These are phyloP conservation scores for Fusarium avenaceum DNA, from an alignment of 2,329 filamentous ascomycete genomes.

Conservation along the genomic window DNA sequence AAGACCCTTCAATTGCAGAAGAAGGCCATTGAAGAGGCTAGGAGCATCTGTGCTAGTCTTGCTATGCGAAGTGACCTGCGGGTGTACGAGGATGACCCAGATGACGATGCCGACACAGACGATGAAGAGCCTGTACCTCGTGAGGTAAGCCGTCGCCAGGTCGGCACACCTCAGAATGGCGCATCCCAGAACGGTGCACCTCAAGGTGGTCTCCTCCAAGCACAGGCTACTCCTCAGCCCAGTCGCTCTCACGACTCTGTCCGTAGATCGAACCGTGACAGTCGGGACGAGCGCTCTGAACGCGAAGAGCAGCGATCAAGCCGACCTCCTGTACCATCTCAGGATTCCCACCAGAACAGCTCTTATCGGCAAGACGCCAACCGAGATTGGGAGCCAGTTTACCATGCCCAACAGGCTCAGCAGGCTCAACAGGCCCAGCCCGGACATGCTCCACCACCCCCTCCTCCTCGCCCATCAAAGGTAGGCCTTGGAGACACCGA, in stretches of 20 bases:
- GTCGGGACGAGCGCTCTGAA: slow-evolving; percentile 43
- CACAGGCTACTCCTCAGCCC: slow-evolving; percentile 29
- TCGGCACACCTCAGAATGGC: slow-evolving; percentile 35
- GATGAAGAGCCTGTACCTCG: slow-evolving; percentile 48
- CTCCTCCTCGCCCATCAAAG: slow-evolving; percentile 56
- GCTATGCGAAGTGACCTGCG: slow-evolving; percentile 67
- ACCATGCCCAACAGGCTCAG: slow-evolving; percentile 31
- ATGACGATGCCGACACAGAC: slow-evolving; percentile 51
- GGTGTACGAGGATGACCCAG: slow-evolving; percentile 55
- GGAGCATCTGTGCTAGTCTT: slow-evolving; percentile 63
- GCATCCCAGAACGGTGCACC: slow-evolving; percentile 29
- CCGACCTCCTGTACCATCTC: slow-evolving; percentile 38
- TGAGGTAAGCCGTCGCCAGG: slow-evolving; percentile 36
- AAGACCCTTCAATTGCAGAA: slow-evolving; percentile 63
- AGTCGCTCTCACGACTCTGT: slow-evolving; percentile 40
- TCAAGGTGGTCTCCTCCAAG: slow-evolving; percentile 35
- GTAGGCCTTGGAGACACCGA: slow-evolving; percentile 54
- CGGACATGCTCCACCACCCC: slow-evolving; percentile 52
- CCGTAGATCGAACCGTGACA: slow-evolving; percentile 42
- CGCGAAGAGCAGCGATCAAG: slow-evolving; percentile 42
- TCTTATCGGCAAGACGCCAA: slow-evolving; percentile 42
- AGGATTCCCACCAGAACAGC: slow-evolving; percentile 41
- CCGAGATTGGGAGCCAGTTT: slow-evolving; percentile 52
- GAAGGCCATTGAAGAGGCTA: slow-evolving; percentile 65
- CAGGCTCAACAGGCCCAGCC: slow-evolving; percentile 31